phyloP scores from a whole-genome alignment of 352 stramenopile genomes.

The Vaucheria bursata region DNA sequence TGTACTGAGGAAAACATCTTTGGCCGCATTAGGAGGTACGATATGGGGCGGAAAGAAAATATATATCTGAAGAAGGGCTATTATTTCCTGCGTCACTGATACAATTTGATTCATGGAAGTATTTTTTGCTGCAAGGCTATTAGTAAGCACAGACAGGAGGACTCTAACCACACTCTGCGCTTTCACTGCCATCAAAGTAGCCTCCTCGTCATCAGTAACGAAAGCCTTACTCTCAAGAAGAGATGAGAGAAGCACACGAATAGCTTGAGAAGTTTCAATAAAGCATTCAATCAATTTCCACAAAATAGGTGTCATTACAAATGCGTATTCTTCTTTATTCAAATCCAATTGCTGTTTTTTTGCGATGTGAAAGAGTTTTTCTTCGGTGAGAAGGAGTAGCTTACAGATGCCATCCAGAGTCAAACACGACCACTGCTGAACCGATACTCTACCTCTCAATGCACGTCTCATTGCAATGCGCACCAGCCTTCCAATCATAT shows the following conservation, averaged over 20 bases:
- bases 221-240: neutral
- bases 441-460: neutral
- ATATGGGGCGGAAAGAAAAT: neutral
- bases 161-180: neutral
- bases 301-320: slow-evolving; percentile 6
- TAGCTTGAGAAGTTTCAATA: slow-evolving; percentile 11
- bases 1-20: slow-evolving; percentile 14
- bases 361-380: slow-evolving; percentile 27
- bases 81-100: neutral
- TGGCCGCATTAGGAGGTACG: slow-evolving; percentile 13
- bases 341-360: slow-evolving; percentile 9
- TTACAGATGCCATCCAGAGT: slow-evolving; percentile 33
- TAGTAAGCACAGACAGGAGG: neutral
- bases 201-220: neutral
- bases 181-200: neutral
- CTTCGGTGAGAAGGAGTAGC: slow-evolving; percentile 32
- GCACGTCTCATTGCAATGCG: neutral
- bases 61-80: neutral
- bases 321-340: neutral
- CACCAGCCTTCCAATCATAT: neutral
- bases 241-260: neutral
- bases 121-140: neutral
- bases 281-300: slow-evolving; percentile 31
- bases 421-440: slow-evolving; percentile 21
- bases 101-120: neutral